phyloP scores from a whole-genome alignment of 805 yeast species.

The Lachancea waltii region DNA sequence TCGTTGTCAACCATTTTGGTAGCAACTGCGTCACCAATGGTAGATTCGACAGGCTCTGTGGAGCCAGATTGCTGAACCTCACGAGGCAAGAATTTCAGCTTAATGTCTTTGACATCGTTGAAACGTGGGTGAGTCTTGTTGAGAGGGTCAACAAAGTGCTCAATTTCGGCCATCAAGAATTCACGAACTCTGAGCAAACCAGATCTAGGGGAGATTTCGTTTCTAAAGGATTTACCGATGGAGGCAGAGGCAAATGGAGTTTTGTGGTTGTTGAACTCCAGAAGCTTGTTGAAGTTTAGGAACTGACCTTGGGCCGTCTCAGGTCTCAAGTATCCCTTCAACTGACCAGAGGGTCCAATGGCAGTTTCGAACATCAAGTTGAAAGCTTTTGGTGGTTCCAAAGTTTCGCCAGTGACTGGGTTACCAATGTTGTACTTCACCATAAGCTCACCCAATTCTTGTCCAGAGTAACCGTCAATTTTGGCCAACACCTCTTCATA shows the following conservation, averaged over 20 bases:
- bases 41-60: conserved; percentile 53
- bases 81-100: conserved; percentile 76
- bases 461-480: conserved; percentile 94
- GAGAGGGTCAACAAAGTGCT: conserved; percentile 93
- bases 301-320: conserved; percentile 99
- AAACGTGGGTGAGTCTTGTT: conserved; percentile 81
- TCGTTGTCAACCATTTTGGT: conserved; percentile 90
- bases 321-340: conserved; percentile 94
- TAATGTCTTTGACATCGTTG: conserved; percentile 63
- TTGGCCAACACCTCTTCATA: conserved; percentile 83
- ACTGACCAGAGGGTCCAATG: conserved; percentile 95
- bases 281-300: conserved; percentile 85
- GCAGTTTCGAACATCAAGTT: conserved; percentile 99
- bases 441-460: conserved; percentile 85
- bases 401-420: conserved; percentile 81
- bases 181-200: conserved; percentile 97
- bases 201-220: conserved; percentile 97
- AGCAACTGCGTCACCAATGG: conserved; percentile 87
- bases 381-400: conserved; percentile 90
- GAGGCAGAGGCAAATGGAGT: conserved; percentile 99
- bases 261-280: conserved; percentile 89
- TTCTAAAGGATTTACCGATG: conserved; percentile 97
- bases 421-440: conserved; percentile 74
- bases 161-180: conserved; percentile 98
- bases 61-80: conserved; percentile 82